Evolutionary conservation across 495 filamentous ascomycete genomes (phyloP), one percentile per base, ranked within the genome.

Genomic region (Xylaria nigripes): DNA sequence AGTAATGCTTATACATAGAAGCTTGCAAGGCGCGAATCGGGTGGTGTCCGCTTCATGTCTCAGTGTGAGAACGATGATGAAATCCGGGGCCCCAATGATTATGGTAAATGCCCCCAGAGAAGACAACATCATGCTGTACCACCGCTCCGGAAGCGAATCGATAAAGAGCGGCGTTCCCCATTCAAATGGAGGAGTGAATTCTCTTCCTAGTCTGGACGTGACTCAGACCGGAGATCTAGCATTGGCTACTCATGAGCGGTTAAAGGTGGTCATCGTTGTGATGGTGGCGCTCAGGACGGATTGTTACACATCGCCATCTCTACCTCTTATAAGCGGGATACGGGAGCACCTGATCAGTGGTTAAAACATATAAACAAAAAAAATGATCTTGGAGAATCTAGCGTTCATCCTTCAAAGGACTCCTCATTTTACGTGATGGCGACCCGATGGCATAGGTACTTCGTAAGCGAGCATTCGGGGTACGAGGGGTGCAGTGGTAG

Each of bases 1-100:
- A 0, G 29, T 54, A 54, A 44, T 42, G 51, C 51, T 54, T 54
- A 54, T n/a, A n/a, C n/a, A n/a, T 42, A 23, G 25, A 16, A 9
- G 13, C 32, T 24, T 40, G 22, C 18, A n/a, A 48, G 15, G 32
- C 36, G 25, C 44, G 51, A 54, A 48, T 54, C 51, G 51, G 51
- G 36, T 54, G 29, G 8, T 22, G 23, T 45, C 23, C 32, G 36
- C 42, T 10, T 18, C 45, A 41, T 54, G 43, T 54, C 13, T 45
- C 36, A 18, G n/a, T 13, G 45, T 34, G 18, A n/a, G n/a, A 48
- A 27, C 16, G 32, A n/a, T 38, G 30, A 45, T 38, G 18, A 42
- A 42, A 23, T 32, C 27, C 19, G 24, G 30, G 27, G 32, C 30
- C 27, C 24, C 25, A 22, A 21, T n/a, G 36, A 40, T 40, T n/a